A percentile compares a stretch with the other conserved stretches of the same genome.
phyloP scores from a whole-genome alignment of 352 stramenopile species.

The Phytophthora citrophthora region DNA sequence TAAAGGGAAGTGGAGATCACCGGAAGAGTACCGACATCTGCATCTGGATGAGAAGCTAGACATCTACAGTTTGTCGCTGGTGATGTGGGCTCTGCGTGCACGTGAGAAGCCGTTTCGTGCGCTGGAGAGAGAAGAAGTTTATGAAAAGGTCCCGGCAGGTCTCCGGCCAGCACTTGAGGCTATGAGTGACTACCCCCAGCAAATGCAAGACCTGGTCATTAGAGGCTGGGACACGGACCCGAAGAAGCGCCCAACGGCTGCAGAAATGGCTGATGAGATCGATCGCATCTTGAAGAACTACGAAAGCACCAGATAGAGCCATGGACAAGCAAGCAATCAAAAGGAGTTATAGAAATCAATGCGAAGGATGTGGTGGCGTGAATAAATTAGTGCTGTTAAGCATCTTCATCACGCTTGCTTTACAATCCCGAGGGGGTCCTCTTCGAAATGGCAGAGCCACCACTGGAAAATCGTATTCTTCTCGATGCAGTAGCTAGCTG shows the following conservation, averaged over 20 bases:
- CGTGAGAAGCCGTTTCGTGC: constrained; percentile 55
- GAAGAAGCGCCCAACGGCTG: constrained; percentile 51
- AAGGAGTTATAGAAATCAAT: background rate
- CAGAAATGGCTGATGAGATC: constrained; percentile 57
- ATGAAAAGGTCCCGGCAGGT: constrained; percentile 55
- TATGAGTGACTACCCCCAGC: constrained; percentile 65
- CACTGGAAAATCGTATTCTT: constrained; percentile 26
- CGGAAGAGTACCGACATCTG: constrained; percentile 66
- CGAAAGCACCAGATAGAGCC: constrained; percentile 19
- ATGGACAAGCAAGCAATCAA: background rate
- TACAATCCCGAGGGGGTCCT: constrained; percentile 8
- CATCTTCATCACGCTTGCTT: constrained; percentile 3
- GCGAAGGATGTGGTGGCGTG: background rate
- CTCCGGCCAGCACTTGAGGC: constrained; percentile 46
- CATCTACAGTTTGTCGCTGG: constrained; percentile 73
- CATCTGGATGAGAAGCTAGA: constrained; percentile 68
- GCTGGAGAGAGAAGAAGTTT: constrained; percentile 58
- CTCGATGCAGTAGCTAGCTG: constrained; percentile 25
- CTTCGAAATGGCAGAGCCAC: constrained; percentile 26
- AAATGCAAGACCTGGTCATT: constrained; percentile 73
- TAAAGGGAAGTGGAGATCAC: constrained; percentile 83
- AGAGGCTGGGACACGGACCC: constrained; percentile 60
- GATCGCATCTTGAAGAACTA: constrained; percentile 55
- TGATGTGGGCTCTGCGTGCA: constrained; percentile 66
- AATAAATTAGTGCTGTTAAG: constrained; percentile 22